Evolutionary conservation across 768 basidiomycete species (phyloP).

Genomic region (Thelephora aurantiotincta): DNA sequence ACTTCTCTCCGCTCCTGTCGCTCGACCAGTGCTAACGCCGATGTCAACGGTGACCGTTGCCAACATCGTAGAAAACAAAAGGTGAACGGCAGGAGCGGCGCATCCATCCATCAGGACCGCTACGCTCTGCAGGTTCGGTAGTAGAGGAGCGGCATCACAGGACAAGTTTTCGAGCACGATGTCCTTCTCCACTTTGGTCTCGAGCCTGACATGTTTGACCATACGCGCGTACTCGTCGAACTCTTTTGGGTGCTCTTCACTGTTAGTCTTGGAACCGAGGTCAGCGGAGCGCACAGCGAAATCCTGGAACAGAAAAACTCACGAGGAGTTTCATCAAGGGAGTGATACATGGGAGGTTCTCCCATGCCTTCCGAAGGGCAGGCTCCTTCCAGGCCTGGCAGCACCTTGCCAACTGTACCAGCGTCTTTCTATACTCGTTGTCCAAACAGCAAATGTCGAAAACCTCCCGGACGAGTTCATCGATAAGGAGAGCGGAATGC

Average conservation of each 20-base stretch:
- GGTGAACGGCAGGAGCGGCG: background rate
- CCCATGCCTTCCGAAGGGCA: constrained; percentile 15
- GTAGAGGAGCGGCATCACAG: background rate
- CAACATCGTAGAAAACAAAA: constrained; percentile 2
- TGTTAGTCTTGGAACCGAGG: constrained; percentile 1
- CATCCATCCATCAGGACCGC: constrained; percentile 8
- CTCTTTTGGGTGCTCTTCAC: background rate
- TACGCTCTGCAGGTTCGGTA: constrained; percentile 7
- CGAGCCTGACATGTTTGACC: background rate
- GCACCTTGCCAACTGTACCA: constrained; percentile 13
- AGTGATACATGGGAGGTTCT: constrained; percentile 8
- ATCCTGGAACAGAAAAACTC: background rate
- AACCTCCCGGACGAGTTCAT: constrained; percentile 14
- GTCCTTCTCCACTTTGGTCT: constrained; percentile 5
- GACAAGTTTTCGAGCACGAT: background rate
- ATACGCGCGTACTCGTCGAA: constrained; percentile 3
- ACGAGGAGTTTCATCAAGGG: constrained; percentile 7
- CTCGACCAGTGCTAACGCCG: constrained; percentile 3
- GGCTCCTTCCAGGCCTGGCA: constrained; percentile 15
- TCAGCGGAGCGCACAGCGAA: background rate
- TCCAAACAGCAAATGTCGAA: constrained; percentile 7
- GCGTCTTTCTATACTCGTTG: constrained; percentile 9
- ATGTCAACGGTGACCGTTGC: constrained; percentile 7
- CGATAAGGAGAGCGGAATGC: constrained; percentile 16
- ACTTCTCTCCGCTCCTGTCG: constrained; percentile 1